phyloP scores from a whole-genome alignment of 805 yeast genomes.

The Saccharomycopsis microspora region DNA sequence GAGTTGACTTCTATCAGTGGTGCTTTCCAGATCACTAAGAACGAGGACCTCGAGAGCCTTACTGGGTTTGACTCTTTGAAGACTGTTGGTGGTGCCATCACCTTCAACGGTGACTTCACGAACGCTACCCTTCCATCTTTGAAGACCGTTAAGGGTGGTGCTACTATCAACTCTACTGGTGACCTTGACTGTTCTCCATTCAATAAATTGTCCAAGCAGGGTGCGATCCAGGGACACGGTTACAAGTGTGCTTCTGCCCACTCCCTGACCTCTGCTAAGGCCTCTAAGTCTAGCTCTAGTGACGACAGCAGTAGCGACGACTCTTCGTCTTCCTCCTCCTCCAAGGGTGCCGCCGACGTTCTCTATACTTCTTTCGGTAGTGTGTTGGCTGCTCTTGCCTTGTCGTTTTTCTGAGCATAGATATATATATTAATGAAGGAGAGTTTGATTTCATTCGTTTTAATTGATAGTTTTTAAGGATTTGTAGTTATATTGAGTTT shows the following conservation, averaged over 20 bases:
- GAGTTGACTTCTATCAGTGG: conserved; percentile 73
- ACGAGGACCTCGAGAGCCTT: conserved; percentile 55
- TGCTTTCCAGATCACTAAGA: conserved; percentile 85
- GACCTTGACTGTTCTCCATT: conserved; percentile 76
- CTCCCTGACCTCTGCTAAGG: conserved; percentile 33
- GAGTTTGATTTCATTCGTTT: too few relatives aligned
- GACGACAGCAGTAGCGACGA: conserved; percentile 28
- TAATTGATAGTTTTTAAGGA: too few relatives aligned
- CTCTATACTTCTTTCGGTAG: conserved; percentile 33
- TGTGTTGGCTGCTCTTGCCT: conserved; percentile 37
- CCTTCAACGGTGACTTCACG: conserved; percentile 68
- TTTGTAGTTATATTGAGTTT: too few relatives aligned
- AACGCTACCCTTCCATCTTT: conserved; percentile 68
- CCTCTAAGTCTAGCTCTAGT: conserved; percentile 23
- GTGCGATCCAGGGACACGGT: conserved; percentile 85
- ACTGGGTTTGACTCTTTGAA: conserved; percentile 64
- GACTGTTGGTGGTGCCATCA: conserved; percentile 82
- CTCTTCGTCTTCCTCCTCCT: conserved; percentile 27
- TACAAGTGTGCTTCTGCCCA: conserved; percentile 64
- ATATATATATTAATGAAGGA: too few relatives aligned
- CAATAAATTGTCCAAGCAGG: conserved; percentile 57
- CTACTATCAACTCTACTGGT: conserved; percentile 63
- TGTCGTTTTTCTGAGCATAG: conserved; percentile 35
- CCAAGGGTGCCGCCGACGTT: conserved; percentile 27
- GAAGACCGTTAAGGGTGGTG: conserved; percentile 85